Evolutionary conservation across 2,329 filamentous ascomycete species (phyloP), one percentile per base, ranked within the genome.

Genomic region (Dactylellina leptospora): DNA sequence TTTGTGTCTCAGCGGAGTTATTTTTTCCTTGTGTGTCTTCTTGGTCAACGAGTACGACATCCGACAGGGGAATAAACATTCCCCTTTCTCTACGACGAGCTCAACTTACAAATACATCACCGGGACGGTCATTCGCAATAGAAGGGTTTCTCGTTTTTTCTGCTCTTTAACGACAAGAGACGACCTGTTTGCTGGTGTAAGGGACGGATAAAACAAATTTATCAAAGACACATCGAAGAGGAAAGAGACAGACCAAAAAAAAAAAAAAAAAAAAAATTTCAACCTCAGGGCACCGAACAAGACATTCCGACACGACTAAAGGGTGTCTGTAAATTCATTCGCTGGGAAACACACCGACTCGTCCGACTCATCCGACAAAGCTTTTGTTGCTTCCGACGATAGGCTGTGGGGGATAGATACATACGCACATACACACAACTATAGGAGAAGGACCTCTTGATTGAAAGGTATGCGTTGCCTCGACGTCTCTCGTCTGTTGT

Each of bases 381-480:
- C 13, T 40, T n/a, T n/a, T n/a, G n/a, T n/a, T n/a, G n/a, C n/a
- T n/a, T n/a, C 36, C 58, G 58, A 53, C 58, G 40, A 40, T 25
- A 38, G 9, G 10, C 22, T 22, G 2, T 13, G 42, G 42, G 10
- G 33, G 16, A 25, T 23, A 13, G 33, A 48, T 36, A 27, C 13
- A 6, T 42, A n/a, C 36, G 18, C 11, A n/a, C 36, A n/a, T 40
- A n/a, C 36, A 40, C 27, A 18, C 44, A 16, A 23, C 55, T 11
- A 38, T 20, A 20, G 8, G 6, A 28, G 55, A 48, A 44, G 64
- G 63, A 40, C 48, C 38, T 70, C 56, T 61, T 70, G 30, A 70
- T 53, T 70, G 50, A 70, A 70, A 70, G 64, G 64, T 61, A 55
- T 70, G 48, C 30, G 64, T 60, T 55, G 45, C 23, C 23, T 58